These are phyloP conservation scores for Neospermospora avenae DNA, from an alignment of 2,329 filamentous ascomycete genomes.

Conservation along the genomic window DNA sequence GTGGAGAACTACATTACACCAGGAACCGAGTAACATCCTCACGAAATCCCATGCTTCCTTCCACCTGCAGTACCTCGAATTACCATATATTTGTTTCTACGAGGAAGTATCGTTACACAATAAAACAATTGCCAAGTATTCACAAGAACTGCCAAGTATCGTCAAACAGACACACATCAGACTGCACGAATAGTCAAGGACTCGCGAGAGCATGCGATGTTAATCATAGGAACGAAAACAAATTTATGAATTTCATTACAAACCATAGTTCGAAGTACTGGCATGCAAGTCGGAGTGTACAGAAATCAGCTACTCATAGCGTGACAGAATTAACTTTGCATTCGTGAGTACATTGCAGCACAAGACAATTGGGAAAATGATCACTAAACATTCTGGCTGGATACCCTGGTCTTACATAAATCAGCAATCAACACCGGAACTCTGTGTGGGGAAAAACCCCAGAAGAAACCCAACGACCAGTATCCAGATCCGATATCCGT, in stretches of 20 bases:
- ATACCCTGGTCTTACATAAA: not conserved
- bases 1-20: not conserved
- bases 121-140: not conserved
- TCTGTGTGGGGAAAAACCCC: not conserved
- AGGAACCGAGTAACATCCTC: not conserved
- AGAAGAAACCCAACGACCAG: not conserved
- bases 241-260: no score
- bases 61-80: not conserved
- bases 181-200: not conserved
- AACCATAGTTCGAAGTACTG: no score
- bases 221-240: no score
- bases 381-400: not conserved
- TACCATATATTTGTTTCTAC: not conserved
- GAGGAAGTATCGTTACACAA: not conserved
- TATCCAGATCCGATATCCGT: not conserved
- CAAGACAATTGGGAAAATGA: not conserved
- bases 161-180: not conserved
- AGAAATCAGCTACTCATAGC: no score
- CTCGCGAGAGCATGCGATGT: not conserved
- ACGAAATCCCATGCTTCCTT: not conserved
- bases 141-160: no score
- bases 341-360: conserved; percentile 3
- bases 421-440: not conserved
- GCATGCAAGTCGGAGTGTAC: not conserved
- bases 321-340: not conserved